Evolutionary conservation across 768 basidiomycete species (phyloP).

Genomic region (Pleurotus sapidus): DNA sequence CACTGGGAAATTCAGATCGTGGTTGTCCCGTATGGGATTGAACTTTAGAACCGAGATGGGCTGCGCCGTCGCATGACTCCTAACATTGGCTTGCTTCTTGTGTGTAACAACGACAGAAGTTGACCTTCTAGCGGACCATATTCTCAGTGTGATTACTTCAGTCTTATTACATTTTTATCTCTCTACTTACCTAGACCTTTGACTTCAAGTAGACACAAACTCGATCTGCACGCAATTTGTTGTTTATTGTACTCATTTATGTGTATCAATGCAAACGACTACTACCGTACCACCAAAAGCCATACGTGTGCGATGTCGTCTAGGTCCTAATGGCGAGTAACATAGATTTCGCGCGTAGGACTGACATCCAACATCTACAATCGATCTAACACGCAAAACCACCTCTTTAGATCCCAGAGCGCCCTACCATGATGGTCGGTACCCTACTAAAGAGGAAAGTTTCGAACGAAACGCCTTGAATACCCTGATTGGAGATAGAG

Average conservation of each 20-base stretch:
- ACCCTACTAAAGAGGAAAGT: constrained; percentile 26
- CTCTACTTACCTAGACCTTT: not conserved
- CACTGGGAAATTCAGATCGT: constrained; percentile 35
- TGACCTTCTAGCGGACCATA: too few species aligned
- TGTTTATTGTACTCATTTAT: constrained; percentile 12
- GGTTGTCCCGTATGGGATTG: constrained; percentile 32
- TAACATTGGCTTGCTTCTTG: not conserved
- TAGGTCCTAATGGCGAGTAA: constrained; percentile 19
- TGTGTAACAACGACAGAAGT: too few species aligned
- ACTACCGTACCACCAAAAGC: not conserved
- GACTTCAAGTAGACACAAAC: not conserved
- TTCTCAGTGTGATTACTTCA: too few species aligned
- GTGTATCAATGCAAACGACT: constrained; percentile 5
- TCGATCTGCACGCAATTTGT: constrained; percentile 4
- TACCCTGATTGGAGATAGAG: constrained; percentile 17
- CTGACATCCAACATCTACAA: constrained; percentile 22
- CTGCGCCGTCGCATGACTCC: constrained; percentile 6
- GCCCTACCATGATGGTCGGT: constrained; percentile 1
- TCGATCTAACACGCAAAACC: constrained; percentile 27
- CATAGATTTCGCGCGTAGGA: constrained; percentile 12
- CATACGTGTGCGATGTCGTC: constrained; percentile 23
- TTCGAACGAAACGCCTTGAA: constrained; percentile 12
- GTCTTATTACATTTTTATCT: not conserved
- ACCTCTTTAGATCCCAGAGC: constrained; percentile 24
- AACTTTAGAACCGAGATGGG: constrained; percentile 15